These are phyloP conservation scores for Casuarina glauca DNA, from an alignment of 306 rosid genomes.

Conservation along the genomic window DNA sequence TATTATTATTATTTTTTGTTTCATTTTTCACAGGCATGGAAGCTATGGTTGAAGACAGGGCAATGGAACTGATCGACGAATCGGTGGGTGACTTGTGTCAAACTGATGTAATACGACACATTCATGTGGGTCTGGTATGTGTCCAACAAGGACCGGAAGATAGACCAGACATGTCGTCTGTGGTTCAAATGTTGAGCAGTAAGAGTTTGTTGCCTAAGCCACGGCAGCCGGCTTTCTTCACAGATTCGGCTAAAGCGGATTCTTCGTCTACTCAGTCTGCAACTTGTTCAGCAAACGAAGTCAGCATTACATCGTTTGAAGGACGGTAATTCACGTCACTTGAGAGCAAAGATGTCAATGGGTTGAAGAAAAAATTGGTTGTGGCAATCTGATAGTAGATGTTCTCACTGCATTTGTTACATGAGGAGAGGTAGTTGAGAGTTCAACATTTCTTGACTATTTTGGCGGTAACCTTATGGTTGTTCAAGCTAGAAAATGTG, in stretches of 20 bases:
- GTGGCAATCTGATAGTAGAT: too few relatives aligned
- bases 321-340: conserved; percentile 21
- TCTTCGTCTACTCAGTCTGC: conserved; percentile 11
- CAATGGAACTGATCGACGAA: conserved; percentile 22
- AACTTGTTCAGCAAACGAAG: conserved; percentile 27
- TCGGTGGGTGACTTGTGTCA: neutral
- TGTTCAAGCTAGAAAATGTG: too few relatives aligned
- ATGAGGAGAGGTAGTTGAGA: too few relatives aligned
- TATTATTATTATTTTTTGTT: too few relatives aligned
- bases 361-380: too few relatives aligned
- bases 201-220: conserved; percentile 45
- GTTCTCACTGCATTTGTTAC: too few relatives aligned
- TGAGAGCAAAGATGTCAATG: neutral
- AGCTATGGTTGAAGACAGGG: conserved; percentile 17
- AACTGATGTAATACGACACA: conserved; percentile 39
- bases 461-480: too few relatives aligned
- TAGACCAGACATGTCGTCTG: conserved; percentile 57
- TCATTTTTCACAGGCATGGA: conserved; percentile 30
- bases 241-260: conserved; percentile 7
- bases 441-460: too few relatives aligned
- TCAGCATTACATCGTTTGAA: conserved; percentile 26
- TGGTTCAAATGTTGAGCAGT: conserved; percentile 47
- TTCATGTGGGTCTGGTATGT: conserved; percentile 58
- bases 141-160: conserved; percentile 49
- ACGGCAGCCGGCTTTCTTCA: conserved; percentile 44